Conservation (phyloP, 352 stramenopile genomes). For the Salisapilia sapeloensis region DNA sequence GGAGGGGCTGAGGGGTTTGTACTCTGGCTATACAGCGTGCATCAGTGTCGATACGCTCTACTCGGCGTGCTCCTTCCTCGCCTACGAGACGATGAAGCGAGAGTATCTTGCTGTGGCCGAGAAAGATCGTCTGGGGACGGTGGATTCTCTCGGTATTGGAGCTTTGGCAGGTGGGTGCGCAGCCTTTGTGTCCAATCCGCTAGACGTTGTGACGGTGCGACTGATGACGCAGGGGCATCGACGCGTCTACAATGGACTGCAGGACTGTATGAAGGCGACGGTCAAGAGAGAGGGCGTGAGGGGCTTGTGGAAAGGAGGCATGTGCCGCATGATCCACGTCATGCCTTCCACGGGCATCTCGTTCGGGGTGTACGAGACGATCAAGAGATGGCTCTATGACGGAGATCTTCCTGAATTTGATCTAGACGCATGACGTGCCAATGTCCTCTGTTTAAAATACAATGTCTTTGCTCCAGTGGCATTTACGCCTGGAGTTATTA, state of each 20-base stretch:
- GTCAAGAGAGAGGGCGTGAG: conserved; percentile 28
- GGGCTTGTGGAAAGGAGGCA: conserved; percentile 55
- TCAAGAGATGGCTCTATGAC: conserved; percentile 53
- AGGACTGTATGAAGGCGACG: conserved; percentile 37
- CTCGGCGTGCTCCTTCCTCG: conserved; percentile 70
- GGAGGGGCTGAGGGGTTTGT: conserved; percentile 48
- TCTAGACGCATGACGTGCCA: too few relatives aligned
- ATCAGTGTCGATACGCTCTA: conserved; percentile 68
- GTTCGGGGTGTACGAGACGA: conserved; percentile 77
- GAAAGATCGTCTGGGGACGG: conserved; percentile 20
- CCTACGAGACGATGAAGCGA: conserved; percentile 58
- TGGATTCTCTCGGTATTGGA: conserved; percentile 38
- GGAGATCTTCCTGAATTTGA: conserved; percentile 55
- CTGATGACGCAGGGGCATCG: conserved; percentile 72
- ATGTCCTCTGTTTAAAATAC: too few relatives aligned
- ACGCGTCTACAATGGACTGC: conserved; percentile 38
- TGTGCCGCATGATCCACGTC: conserved; percentile 44
- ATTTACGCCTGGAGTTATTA: too few relatives aligned
- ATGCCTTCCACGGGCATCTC: conserved; percentile 69
- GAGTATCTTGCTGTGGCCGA: conserved; percentile 15
- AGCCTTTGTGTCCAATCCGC: conserved; percentile 62
- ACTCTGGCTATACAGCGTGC: conserved; percentile 56
- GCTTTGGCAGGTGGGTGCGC: conserved; percentile 34
- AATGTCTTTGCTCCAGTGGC: too few relatives aligned
- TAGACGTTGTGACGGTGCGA: conserved; percentile 63